phyloP scores from a whole-genome alignment of 345 rosid species.

The Laguncularia racemosa region DNA sequence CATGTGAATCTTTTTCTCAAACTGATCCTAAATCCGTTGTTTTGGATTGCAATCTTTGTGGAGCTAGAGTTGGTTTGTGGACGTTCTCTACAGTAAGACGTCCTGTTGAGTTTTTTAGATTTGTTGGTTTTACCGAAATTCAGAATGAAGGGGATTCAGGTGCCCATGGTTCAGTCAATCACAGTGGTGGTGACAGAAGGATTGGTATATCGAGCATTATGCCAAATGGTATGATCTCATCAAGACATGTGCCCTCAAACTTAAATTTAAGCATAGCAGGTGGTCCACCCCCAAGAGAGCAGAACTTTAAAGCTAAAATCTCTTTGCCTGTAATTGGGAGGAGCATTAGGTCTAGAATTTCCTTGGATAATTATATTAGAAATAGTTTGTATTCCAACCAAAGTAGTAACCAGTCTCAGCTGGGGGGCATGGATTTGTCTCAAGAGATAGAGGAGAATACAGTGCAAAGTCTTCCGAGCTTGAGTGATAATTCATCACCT shows the following conservation, averaged over 20 bases:
- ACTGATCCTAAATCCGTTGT: constrained; percentile 75
- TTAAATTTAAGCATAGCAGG: constrained; percentile 81
- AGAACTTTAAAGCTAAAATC: constrained; percentile 83
- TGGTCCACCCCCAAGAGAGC: constrained; percentile 81
- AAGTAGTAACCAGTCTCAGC: constrained; percentile 22
- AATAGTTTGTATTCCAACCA: constrained; percentile 22
- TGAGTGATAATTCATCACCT: constrained; percentile 15
- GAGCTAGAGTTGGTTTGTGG: constrained; percentile 96
- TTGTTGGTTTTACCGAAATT: constrained; percentile 54
- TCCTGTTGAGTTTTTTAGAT: constrained; percentile 71
- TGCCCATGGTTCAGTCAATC: constrained; percentile 18
- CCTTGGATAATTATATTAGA: constrained; percentile 44
- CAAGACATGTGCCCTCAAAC: constrained; percentile 25
- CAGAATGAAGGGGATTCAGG: constrained; percentile 22
- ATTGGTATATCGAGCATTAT: constrained; percentile 11
- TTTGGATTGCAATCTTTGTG: constrained; percentile 89
- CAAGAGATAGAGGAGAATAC: constrained; percentile 7
- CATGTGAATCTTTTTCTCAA: constrained; percentile 18
- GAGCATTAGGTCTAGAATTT: constrained; percentile 67
- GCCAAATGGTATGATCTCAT: constrained; percentile 16
- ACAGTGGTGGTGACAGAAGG: constrained; percentile 12
- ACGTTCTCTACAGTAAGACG: constrained; percentile 47
- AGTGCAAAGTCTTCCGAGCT: constrained; percentile 11
- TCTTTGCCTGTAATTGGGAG: constrained; percentile 72
- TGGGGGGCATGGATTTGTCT: constrained; percentile 14